Conservation (phyloP, 805 yeast genomes). For the Starmerella etchellsii region DNA sequence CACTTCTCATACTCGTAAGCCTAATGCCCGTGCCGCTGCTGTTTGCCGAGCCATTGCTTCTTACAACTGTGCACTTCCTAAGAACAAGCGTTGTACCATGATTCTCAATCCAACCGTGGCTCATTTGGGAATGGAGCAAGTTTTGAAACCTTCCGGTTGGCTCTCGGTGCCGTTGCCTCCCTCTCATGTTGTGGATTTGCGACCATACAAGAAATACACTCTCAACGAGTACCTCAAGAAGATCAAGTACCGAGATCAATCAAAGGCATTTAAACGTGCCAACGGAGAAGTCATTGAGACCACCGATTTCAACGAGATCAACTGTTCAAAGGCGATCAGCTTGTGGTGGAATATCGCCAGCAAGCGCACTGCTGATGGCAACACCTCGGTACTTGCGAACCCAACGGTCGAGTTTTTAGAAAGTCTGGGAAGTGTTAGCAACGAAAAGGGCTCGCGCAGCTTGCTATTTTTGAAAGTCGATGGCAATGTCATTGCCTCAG, state of each 20-base stretch:
- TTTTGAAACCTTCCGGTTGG: constrained; percentile 33
- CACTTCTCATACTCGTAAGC: constrained; percentile 30
- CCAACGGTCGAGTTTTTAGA: constrained; percentile 28
- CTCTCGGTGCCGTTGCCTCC: constrained; percentile 28
- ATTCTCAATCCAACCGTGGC: constrained; percentile 31
- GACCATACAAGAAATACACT: constrained; percentile 28
- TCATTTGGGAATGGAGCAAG: constrained; percentile 26
- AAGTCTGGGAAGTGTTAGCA: constrained; percentile 24
- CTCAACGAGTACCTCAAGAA: constrained; percentile 31
- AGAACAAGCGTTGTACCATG: constrained; percentile 27
- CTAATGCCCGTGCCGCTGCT: constrained; percentile 33
- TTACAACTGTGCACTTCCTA: constrained; percentile 27
- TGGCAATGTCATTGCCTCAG: constrained; percentile 31
- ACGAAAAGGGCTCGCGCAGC: constrained; percentile 25
- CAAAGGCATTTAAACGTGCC: constrained; percentile 27
- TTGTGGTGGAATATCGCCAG: constrained; percentile 33
- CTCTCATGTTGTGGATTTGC: constrained; percentile 32
- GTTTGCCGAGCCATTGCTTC: constrained; percentile 29
- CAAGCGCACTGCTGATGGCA: constrained; percentile 29
- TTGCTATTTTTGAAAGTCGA: constrained; percentile 31
- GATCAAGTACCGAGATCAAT: constrained; percentile 33
- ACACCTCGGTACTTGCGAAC: constrained; percentile 29
- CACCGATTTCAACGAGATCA: constrained; percentile 25
- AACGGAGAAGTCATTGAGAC: constrained; percentile 30
- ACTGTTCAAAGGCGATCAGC: constrained; percentile 27